phyloP scores from a whole-genome alignment of 75 land plant species.

The Isoetes taiwanensis region DNA sequence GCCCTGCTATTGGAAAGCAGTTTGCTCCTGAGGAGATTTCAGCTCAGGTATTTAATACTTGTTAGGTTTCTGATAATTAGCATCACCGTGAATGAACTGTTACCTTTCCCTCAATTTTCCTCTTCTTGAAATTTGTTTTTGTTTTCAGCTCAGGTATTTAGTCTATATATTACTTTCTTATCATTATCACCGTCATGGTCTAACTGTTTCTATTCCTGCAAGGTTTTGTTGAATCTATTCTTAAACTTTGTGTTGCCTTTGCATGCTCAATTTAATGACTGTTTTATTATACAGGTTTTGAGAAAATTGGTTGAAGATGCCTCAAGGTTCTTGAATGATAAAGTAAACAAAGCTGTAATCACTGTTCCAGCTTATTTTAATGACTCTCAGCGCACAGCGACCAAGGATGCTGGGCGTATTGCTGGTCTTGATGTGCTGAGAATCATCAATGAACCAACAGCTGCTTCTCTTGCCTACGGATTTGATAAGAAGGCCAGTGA shows the following conservation, averaged over 20 bases:
- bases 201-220: constrained; percentile 10
- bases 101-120: constrained; percentile 18
- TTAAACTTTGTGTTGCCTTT: constrained; percentile 7
- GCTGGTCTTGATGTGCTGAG: constrained; percentile 16
- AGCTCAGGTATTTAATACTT: constrained; percentile 25
- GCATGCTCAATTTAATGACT: constrained; percentile 9
- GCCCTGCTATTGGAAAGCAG: not conserved
- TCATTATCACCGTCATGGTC: constrained; percentile 14
- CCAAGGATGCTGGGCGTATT: constrained; percentile 18
- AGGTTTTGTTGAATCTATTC: constrained; percentile 7
- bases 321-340: constrained; percentile 17
- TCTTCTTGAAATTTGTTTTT: constrained; percentile 5
- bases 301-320: constrained; percentile 4
- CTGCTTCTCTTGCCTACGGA: constrained; percentile 19
- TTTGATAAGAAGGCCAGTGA: constrained; percentile 18
- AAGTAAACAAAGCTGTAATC: constrained; percentile 15
- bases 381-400: constrained; percentile 12
- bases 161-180: no score
- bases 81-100: constrained; percentile 3
- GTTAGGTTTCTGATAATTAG: not conserved
- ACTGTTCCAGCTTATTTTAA: constrained; percentile 13
- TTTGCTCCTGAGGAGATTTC: constrained; percentile 27
- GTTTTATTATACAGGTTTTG: not conserved
- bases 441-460: constrained; percentile 19
- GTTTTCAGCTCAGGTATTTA: no score